phyloP scores from a whole-genome alignment of 768 basidiomycete species.

The Panellus pusillus region DNA sequence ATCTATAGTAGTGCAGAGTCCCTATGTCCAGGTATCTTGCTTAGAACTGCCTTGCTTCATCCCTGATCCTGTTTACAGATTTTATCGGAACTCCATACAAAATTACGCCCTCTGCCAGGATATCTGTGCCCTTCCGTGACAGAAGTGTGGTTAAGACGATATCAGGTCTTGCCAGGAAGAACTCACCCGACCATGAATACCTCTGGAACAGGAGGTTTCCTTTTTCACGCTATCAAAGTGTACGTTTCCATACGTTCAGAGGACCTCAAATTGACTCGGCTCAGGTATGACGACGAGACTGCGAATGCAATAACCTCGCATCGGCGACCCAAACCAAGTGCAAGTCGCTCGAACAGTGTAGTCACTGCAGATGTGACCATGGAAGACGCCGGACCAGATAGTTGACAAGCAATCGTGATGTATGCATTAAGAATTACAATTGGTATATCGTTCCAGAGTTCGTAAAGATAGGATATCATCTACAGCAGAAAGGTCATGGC shows the following conservation, averaged over 20 bases:
- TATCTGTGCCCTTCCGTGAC: conserved; percentile 80
- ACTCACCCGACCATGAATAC: conserved; percentile 95
- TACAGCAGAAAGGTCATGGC: conserved; percentile 14
- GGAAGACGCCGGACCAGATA: conserved; percentile 4
- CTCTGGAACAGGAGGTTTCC: conserved; percentile 84
- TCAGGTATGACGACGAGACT: conserved; percentile 54
- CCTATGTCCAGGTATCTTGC: conserved; percentile 68
- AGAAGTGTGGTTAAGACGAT: conserved; percentile 85
- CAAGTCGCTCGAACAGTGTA: neutral
- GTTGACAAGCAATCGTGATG: conserved; percentile 2
- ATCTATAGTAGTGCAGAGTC: conserved; percentile 84
- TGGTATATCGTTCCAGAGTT: conserved; percentile 5
- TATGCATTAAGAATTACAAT: conserved; percentile 13
- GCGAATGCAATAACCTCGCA: conserved; percentile 55
- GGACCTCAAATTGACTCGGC: neutral
- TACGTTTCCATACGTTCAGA: conserved; percentile 30
- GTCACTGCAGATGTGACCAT: conserved; percentile 2
- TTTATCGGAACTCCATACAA: conserved; percentile 74
- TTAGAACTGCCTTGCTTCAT: conserved; percentile 1
- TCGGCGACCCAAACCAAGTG: conserved; percentile 31
- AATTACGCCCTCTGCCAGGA: conserved; percentile 61
- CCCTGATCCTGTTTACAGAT: conserved; percentile 40
- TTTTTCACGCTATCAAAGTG: conserved; percentile 88
- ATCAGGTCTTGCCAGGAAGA: conserved; percentile 95
- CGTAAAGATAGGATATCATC: conserved; percentile 4